Percentiles rank a stretch among this genome's conserved stretches.
phyloP scores from a whole-genome alignment of 2,329 filamentous ascomycete species.

The Beauveria australis region DNA sequence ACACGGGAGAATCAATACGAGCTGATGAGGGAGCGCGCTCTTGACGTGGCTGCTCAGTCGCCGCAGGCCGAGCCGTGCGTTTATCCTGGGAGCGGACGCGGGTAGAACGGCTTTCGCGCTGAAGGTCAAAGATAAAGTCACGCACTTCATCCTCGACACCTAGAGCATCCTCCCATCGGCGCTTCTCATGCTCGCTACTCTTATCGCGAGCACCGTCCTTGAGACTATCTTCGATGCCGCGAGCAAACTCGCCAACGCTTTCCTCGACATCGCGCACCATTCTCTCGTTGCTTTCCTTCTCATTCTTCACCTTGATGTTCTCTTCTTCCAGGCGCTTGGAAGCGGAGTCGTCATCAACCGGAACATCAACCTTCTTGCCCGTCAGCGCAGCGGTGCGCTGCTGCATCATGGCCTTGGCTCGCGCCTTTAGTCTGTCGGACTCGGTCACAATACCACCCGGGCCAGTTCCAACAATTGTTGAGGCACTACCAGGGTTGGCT shows the following conservation, averaged over 20 bases:
- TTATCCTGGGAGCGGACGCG: slow-evolving; percentile 56
- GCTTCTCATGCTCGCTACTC: slow-evolving; percentile 78
- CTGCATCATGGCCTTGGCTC: slow-evolving; percentile 98
- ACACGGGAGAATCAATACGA: slow-evolving; percentile 38
- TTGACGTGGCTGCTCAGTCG: slow-evolving; percentile 36
- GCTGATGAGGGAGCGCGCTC: slow-evolving; percentile 29
- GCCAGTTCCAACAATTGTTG: slow-evolving; percentile 81
- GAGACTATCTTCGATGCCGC: slow-evolving; percentile 75
- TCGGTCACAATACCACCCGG: slow-evolving; percentile 87
- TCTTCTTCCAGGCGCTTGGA: slow-evolving; percentile 86
- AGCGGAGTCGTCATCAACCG: slow-evolving; percentile 66
- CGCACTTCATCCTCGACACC: slow-evolving; percentile 95
- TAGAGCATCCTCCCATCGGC: slow-evolving; percentile 91
- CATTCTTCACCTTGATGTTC: slow-evolving; percentile 67
- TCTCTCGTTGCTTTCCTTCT: slow-evolving; percentile 88
- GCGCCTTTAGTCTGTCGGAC: slow-evolving; percentile 86
- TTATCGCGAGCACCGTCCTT: slow-evolving; percentile 72
- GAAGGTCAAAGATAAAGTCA: slow-evolving; percentile 95
- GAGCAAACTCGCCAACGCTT: slow-evolving; percentile 81
- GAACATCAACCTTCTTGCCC: slow-evolving; percentile 65
- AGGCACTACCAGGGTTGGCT: slow-evolving; percentile 72
- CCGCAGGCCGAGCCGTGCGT: slow-evolving; percentile 34
- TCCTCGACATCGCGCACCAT: slow-evolving; percentile 98
- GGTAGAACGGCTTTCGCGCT: slow-evolving; percentile 73
- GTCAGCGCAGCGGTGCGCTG: slow-evolving; percentile 88